Evolutionary conservation across 2,329 filamentous ascomycete genomes (phyloP), one percentile per base, ranked within the genome.

Genomic region (Rutstroemia sp.): DNA sequence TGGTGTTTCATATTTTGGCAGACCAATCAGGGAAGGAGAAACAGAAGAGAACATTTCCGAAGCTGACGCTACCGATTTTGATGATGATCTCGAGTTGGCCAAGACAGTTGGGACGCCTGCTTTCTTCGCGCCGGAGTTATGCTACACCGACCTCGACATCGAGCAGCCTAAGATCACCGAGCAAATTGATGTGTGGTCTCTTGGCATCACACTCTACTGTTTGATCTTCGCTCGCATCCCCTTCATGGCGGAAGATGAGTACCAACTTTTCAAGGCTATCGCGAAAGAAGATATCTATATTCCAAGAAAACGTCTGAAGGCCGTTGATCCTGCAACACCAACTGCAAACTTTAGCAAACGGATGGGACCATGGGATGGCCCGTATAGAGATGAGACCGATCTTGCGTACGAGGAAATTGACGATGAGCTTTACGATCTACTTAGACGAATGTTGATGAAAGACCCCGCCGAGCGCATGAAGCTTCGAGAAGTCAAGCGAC

Each of bases 51-150:
- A 74, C 58, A 84, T 76, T 17, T 87, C 87, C 4, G 89, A 95
- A 68, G 89, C 86, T 0, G 92, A 96, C 70, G 88, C 89, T 10
- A 84, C 83, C 42, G 89, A 95, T 66, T 84, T 95, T 57, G 92
- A 96, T 64, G 90, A 96, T 69, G 92, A 95, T 60, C 83, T 95
- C 58, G 94, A 97, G 70, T 77, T 99, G n/a, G 92, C 94, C 58
- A 97, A 97, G 76, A 97, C 94, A 1, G 94, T 97, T 5, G 94
- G 94, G 52, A 99, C 94, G 0, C 94, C 94, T 5, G 94, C 92
- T 1, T 99, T 99, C 73, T 99, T 96, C 68, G 94, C 94, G 1
- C 94, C 94, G 4, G 94, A 99, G 71, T 79, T 99, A 39, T 99
- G 94, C 73, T 94, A 92, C 69, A 95, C 89, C 1, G 91, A 94